Percentiles rank a stretch among this genome's conserved stretches.
Evolutionary conservation across 2,329 filamentous ascomycete species (phyloP).

Genomic region (Ophiosphaerella herpotricha): DNA sequence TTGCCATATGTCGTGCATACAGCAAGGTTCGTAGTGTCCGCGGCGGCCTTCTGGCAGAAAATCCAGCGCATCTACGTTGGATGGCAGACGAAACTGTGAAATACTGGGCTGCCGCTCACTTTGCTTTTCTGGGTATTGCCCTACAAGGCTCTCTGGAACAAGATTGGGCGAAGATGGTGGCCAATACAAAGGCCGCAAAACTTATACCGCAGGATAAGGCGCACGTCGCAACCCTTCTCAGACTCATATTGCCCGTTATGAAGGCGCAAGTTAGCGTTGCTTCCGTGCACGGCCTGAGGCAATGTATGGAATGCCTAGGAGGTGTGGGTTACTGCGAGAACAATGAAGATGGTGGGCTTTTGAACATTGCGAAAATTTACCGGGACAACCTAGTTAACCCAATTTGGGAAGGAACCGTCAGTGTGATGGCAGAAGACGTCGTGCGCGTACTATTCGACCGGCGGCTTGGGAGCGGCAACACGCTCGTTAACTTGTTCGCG

Average conservation of each 20-base stretch:
- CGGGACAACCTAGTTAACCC: slow-evolving; percentile 67
- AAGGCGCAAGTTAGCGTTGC: slow-evolving; percentile 33
- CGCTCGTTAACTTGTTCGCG: slow-evolving; percentile 23
- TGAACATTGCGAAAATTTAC: slow-evolving; percentile 69
- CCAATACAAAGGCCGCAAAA: slow-evolving; percentile 20
- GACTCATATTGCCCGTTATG: slow-evolving; percentile 33
- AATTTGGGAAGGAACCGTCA: slow-evolving; percentile 76
- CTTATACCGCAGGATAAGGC: slow-evolving; percentile 29
- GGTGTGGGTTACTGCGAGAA: slow-evolving; percentile 70
- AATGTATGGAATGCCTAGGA: slow-evolving; percentile 67
- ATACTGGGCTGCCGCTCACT: slow-evolving; percentile 62
- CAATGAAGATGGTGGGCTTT: slow-evolving; percentile 58
- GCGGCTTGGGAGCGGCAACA: slow-evolving; percentile 28
- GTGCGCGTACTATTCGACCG: slow-evolving; percentile 50
- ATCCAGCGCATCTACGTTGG: slow-evolving; percentile 62
- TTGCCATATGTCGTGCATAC: slow-evolving; percentile 63
- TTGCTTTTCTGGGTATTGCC: slow-evolving; percentile 59
- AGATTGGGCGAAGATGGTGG: slow-evolving; percentile 28
- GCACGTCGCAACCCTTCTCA: slow-evolving; percentile 15
- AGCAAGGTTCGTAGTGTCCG: slow-evolving; percentile 60
- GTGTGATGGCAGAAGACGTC: slow-evolving; percentile 65
- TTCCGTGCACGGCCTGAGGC: slow-evolving; percentile 53
- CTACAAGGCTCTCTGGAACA: slow-evolving; percentile 62
- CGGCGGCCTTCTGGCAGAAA: slow-evolving; percentile 55
- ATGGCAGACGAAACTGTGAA: slow-evolving; percentile 61